Conservation (phyloP, 306 rosid species). For the Ormosia semicastrata region DNA sequence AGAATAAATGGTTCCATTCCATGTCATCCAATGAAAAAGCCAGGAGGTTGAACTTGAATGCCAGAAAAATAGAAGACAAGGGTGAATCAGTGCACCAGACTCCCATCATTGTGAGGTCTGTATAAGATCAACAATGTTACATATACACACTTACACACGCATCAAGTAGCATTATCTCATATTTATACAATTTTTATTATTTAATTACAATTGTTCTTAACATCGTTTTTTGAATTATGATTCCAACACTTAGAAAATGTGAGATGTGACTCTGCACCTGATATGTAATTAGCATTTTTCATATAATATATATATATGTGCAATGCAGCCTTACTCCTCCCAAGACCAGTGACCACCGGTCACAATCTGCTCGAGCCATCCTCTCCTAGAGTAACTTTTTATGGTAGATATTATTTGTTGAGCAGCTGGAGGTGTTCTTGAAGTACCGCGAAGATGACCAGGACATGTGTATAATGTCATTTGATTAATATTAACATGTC, state of each 20-base stretch:
- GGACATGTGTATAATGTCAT: slow-evolving; percentile 46
- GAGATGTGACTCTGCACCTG: too few species aligned
- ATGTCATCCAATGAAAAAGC: not conserved
- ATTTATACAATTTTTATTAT: too few species aligned
- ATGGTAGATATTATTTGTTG: slow-evolving; percentile 50
- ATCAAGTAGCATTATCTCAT: too few species aligned
- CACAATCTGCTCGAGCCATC: slow-evolving; percentile 54
- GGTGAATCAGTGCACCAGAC: not conserved
- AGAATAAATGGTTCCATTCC: not conserved
- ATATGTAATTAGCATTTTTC: too few species aligned
- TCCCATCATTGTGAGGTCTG: not conserved
- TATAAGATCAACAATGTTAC: too few species aligned
- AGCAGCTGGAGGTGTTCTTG: slow-evolving; percentile 51
- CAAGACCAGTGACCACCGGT: too few species aligned
- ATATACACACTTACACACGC: too few species aligned
- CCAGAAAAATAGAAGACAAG: not conserved
- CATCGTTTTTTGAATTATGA: too few species aligned
- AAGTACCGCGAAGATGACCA: slow-evolving; percentile 60
- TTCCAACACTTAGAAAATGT: too few species aligned
- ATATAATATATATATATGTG: not conserved
- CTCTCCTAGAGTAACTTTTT: slow-evolving; percentile 18
- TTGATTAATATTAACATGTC: not conserved
- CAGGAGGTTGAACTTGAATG: not conserved
- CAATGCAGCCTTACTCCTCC: slow-evolving; percentile 23
- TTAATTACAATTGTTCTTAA: too few species aligned